These are phyloP conservation scores for Vitis riparia DNA, from an alignment of 164 flowering plant genomes.

Conservation along the genomic window DNA sequence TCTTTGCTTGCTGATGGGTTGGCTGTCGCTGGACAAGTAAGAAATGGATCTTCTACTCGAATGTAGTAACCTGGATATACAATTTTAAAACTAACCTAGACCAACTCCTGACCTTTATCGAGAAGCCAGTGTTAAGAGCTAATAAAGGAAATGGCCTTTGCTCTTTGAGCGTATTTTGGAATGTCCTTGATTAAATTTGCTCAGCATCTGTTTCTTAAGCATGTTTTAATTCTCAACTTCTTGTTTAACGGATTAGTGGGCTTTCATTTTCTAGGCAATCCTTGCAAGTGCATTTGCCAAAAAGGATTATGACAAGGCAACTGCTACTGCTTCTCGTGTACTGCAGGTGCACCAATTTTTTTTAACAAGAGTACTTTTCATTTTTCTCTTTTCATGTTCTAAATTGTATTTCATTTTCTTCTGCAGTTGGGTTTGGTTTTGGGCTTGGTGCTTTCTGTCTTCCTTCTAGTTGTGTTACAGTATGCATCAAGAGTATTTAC, in stretches of 20 bases:
- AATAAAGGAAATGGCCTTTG: too few species aligned
- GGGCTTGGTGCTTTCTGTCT: constrained; percentile 48
- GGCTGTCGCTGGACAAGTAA: constrained; percentile 77
- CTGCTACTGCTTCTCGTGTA: constrained; percentile 59
- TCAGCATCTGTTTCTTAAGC: too few species aligned
- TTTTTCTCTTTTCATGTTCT: neutral
- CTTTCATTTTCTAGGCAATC: constrained; percentile 51
- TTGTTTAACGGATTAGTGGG: neutral
- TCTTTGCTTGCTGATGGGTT: constrained; percentile 68
- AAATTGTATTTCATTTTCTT: neutral
- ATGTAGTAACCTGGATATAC: too few species aligned
- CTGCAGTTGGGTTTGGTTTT: constrained; percentile 63
- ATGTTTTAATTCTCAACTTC: too few species aligned
- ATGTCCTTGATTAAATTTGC: too few species aligned
- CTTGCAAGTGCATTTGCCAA: constrained; percentile 80
- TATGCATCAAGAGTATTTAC: constrained; percentile 62
- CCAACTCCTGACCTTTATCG: too few species aligned
- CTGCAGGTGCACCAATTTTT: constrained; percentile 50
- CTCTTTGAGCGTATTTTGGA: too few species aligned
- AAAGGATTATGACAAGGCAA: constrained; percentile 57
- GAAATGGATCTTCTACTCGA: neutral
- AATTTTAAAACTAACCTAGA: too few species aligned
- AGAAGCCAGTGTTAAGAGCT: too few species aligned
- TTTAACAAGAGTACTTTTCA: neutral
- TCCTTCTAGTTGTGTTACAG: constrained; percentile 51